These are phyloP conservation scores for Borovskyia barvae DNA, from an alignment of 208 protist species.

Conservation along the genomic window DNA sequence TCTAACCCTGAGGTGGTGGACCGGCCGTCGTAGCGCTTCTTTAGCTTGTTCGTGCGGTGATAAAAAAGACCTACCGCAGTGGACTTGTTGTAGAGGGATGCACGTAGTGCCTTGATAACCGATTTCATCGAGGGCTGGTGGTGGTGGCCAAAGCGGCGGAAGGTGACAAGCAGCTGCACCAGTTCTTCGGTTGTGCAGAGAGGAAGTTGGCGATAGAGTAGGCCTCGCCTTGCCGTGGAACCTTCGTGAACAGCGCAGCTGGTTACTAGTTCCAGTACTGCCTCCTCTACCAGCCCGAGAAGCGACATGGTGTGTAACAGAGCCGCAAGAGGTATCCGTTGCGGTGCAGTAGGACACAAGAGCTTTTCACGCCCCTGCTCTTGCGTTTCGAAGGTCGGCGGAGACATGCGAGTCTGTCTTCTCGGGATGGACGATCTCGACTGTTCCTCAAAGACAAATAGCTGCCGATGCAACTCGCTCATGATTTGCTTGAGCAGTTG, in stretches of 20 bases:
- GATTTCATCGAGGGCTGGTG: constrained; percentile 48
- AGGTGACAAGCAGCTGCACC: constrained; percentile 42
- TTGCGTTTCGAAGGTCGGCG: background rate
- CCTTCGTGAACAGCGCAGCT: background rate
- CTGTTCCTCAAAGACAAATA: too few relatives aligned
- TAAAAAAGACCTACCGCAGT: constrained; percentile 12
- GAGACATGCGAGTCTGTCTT: too few relatives aligned
- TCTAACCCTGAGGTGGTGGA: too few relatives aligned
- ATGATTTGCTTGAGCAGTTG: constrained; percentile 55
- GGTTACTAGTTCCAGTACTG: constrained; percentile 37
- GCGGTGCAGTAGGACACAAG: background rate
- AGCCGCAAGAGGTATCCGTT: constrained; percentile 33
- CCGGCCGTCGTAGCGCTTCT: constrained; percentile 11
- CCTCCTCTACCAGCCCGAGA: constrained; percentile 56
- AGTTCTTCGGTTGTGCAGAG: constrained; percentile 39
- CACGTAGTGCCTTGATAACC: constrained; percentile 17
- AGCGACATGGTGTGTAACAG: constrained; percentile 58
- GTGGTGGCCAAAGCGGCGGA: constrained; percentile 72
- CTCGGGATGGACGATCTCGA: too few relatives aligned
- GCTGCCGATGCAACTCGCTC: constrained; percentile 42
- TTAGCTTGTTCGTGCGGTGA: constrained; percentile 1
- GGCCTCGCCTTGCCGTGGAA: constrained; percentile 1
- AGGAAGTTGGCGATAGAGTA: constrained; percentile 42
- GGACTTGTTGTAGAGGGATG: constrained; percentile 5
- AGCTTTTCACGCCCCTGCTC: background rate